Evolutionary conservation across 169 alveolate species (phyloP).

Genomic region (Plasmodium yoelii): DNA sequence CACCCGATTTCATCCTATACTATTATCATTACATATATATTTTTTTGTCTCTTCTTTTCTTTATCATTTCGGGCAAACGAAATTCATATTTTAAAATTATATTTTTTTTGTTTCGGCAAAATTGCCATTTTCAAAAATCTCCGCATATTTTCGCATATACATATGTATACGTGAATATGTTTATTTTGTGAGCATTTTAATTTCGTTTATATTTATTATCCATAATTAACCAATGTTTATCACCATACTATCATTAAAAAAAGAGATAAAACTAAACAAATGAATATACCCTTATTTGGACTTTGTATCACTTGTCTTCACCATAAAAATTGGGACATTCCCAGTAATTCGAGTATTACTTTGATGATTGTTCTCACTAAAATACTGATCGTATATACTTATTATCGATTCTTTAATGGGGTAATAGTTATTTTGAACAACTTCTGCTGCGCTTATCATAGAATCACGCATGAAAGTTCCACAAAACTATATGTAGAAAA

Average conservation of each 20-base stretch:
- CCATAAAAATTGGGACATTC: conserved; percentile 50
- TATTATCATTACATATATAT: too few relatives aligned
- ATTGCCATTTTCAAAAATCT: not conserved
- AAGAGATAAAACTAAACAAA: too few relatives aligned
- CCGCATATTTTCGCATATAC: not conserved
- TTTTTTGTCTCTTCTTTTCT: too few relatives aligned
- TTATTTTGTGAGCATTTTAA: too few relatives aligned
- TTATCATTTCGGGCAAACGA: too few relatives aligned
- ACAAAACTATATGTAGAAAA: conserved; percentile 25
- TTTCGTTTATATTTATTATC: too few relatives aligned
- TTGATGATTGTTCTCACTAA: conserved; percentile 49
- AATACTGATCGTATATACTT: conserved; percentile 44
- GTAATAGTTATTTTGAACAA: conserved; percentile 51
- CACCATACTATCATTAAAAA: too few relatives aligned
- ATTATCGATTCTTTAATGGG: conserved; percentile 59
- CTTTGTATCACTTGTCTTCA: conserved; percentile 3
- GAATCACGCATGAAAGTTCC: conserved; percentile 60
- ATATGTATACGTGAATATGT: not conserved
- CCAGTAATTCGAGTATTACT: conserved; percentile 41
- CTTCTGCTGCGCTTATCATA: conserved; percentile 41
- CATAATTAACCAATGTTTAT: too few relatives aligned
- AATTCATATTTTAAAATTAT: too few relatives aligned
- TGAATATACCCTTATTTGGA: too few relatives aligned
- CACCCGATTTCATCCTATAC: too few relatives aligned
- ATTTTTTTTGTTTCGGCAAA: not conserved